phyloP scores from a whole-genome alignment of 192 early-diverging fungal species.

The Entophlyctis luteolus region DNA sequence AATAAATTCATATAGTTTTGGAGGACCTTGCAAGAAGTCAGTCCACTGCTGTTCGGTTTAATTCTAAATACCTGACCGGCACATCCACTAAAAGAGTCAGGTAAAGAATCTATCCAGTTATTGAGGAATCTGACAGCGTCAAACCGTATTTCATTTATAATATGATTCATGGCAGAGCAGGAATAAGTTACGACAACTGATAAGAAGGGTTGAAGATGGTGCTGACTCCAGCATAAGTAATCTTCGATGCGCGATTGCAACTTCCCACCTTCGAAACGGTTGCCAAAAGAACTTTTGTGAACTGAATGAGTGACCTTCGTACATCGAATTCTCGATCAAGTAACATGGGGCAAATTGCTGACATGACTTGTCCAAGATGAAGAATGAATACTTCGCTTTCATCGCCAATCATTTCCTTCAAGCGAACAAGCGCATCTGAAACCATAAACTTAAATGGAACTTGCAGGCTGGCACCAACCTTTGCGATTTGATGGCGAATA shows the following conservation, averaged over 20 bases:
- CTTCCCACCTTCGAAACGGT: background rate
- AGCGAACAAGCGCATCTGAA: background rate
- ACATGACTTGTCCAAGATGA: conserved; percentile 1
- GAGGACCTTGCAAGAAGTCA: background rate
- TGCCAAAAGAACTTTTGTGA: conserved; percentile 9
- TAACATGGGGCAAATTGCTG: background rate
- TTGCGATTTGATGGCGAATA: background rate
- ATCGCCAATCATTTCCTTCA: conserved; percentile 2
- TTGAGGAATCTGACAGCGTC: conserved; percentile 14
- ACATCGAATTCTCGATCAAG: conserved; percentile 15
- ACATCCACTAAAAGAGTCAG: background rate
- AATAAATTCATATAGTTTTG: conserved; percentile 10
- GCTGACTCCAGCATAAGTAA: background rate
- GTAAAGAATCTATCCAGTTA: conserved; percentile 6
- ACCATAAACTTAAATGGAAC: too few relatives aligned
- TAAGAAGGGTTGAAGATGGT: background rate
- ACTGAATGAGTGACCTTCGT: conserved; percentile 1
- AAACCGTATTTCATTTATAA: conserved; percentile 12
- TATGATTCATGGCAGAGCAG: conserved; percentile 20
- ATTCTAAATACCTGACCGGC: background rate
- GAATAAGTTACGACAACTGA: conserved; percentile 7
- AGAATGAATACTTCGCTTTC: background rate
- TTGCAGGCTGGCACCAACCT: too few relatives aligned
- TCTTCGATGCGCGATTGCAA: background rate
- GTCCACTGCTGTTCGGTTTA: background rate